phyloP scores from a whole-genome alignment of 2,329 filamentous ascomycete species.

The Aspergillus brunneoviolaceus region DNA sequence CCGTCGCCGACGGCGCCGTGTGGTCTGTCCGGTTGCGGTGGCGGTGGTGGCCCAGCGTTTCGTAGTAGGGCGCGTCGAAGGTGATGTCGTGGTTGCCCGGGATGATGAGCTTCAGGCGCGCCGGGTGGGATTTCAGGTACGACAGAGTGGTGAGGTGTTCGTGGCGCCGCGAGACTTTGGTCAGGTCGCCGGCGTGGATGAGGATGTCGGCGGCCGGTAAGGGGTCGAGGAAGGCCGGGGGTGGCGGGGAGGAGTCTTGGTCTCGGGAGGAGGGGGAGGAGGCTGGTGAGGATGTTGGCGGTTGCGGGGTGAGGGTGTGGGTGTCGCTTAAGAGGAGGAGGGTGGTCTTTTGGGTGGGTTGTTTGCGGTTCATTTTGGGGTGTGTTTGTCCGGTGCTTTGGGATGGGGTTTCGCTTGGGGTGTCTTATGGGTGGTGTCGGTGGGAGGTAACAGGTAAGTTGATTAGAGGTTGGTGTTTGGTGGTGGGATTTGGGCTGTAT shows the following conservation, averaged over 20 bases:
- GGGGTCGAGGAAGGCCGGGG: constrained; percentile 37
- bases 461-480: too few relatives aligned
- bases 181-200: constrained; percentile 61
- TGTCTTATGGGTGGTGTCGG: too few relatives aligned
- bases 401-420: too few relatives aligned
- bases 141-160: constrained; percentile 51
- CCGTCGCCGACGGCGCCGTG: constrained; percentile 7
- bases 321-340: constrained; percentile 47
- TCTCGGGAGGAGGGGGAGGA: constrained; percentile 26
- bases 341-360: constrained; percentile 37
- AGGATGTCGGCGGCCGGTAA: constrained; percentile 55
- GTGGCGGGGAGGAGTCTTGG: constrained; percentile 15
- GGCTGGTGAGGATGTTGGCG: constrained; percentile 34
- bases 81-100: constrained; percentile 63
- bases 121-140: constrained; percentile 51
- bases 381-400: too few relatives aligned
- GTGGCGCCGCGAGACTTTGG: constrained; percentile 47
- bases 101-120: constrained; percentile 61
- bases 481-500: too few relatives aligned
- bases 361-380: not conserved
- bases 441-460: too few relatives aligned
- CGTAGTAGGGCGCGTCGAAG: constrained; percentile 54
- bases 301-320: constrained; percentile 33
- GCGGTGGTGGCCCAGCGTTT: constrained; percentile 24
- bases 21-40: constrained; percentile 26